Conservation (phyloP, 306 rosid species). For the Pueraria montana region DNA sequence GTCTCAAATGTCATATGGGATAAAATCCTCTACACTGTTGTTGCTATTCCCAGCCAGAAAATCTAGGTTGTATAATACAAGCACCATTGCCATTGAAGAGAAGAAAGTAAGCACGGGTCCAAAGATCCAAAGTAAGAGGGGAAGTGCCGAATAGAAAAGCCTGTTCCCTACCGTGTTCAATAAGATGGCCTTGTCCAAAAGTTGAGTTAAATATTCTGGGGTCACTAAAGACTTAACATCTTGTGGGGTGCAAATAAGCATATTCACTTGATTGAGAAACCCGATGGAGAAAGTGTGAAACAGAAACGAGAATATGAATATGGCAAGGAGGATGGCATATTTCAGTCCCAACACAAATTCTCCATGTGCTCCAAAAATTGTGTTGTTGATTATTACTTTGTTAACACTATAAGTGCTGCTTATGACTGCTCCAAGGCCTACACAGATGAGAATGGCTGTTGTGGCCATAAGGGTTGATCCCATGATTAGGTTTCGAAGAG, state of each 20-base stretch:
- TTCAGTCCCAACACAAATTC: conserved; percentile 25
- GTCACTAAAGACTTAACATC: conserved; percentile 27
- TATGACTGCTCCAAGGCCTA: conserved; percentile 44
- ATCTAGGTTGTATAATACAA: conserved; percentile 73
- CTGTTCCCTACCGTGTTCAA: conserved; percentile 67
- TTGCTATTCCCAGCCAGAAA: conserved; percentile 47
- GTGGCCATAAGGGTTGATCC: conserved; percentile 49
- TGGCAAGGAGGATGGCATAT: conserved; percentile 5
- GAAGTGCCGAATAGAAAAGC: conserved; percentile 68
- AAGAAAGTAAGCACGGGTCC: conserved; percentile 78
- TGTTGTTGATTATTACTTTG: background rate
- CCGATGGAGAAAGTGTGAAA: background rate
- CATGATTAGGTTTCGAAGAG: conserved; percentile 25
- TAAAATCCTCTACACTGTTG: background rate
- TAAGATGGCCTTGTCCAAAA: conserved; percentile 17
- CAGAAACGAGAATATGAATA: conserved; percentile 19
- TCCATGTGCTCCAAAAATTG: conserved; percentile 38
- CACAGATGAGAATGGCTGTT: conserved; percentile 40
- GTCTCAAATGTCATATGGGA: background rate
- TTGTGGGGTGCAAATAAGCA: conserved; percentile 41
- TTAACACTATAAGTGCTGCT: conserved; percentile 44
- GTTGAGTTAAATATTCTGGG: conserved; percentile 22
- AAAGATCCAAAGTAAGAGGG: conserved; percentile 79
- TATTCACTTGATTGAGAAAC: conserved; percentile 31
- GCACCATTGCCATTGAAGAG: conserved; percentile 61